Conservation (phyloP, 2,329 filamentous ascomycete species). For the Leptographium flavum region DNA sequence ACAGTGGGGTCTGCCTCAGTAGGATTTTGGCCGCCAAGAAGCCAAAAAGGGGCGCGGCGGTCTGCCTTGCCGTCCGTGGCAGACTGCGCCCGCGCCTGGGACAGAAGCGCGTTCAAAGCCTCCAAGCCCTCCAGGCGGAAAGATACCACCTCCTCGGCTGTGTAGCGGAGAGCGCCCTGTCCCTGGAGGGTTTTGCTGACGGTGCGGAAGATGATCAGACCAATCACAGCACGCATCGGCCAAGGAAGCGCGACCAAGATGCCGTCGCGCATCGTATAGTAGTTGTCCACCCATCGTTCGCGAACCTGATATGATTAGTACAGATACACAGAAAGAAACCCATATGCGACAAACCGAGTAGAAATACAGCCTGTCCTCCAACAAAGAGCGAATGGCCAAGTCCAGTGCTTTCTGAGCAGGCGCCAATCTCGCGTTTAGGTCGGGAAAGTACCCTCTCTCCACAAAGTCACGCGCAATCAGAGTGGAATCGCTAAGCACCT, state of each 20-base stretch:
- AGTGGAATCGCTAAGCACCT: conserved; percentile 32
- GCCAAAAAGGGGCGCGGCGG: conserved; percentile 35
- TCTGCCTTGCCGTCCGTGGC: conserved; percentile 3
- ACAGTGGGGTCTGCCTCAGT: conserved; percentile 42
- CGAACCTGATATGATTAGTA: too few species aligned
- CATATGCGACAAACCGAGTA: conserved; percentile 21
- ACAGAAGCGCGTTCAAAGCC: conserved; percentile 29
- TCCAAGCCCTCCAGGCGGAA: conserved; percentile 39
- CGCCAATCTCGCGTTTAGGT: too few species aligned
- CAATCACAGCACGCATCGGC: conserved; percentile 34
- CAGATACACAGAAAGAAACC: too few species aligned
- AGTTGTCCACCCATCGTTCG: conserved; percentile 29
- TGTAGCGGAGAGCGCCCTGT: conserved; percentile 40
- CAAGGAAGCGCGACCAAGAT: conserved; percentile 35
- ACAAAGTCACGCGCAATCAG: conserved; percentile 37
- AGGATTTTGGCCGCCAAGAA: conserved; percentile 35
- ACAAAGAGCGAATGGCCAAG: conserved; percentile 34
- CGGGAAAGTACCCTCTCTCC: too few species aligned
- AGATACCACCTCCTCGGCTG: conserved; percentile 29
- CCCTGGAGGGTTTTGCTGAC: conserved; percentile 31
- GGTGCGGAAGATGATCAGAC: conserved; percentile 30
- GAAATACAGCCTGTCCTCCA: conserved; percentile 49
- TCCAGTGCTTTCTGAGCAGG: too few species aligned
- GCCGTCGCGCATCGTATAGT: conserved; percentile 40
- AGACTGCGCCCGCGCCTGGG: conserved; percentile 17